Conservation (phyloP, 2,329 filamentous ascomycete species). For the Pseudocercospora eumusae region DNA sequence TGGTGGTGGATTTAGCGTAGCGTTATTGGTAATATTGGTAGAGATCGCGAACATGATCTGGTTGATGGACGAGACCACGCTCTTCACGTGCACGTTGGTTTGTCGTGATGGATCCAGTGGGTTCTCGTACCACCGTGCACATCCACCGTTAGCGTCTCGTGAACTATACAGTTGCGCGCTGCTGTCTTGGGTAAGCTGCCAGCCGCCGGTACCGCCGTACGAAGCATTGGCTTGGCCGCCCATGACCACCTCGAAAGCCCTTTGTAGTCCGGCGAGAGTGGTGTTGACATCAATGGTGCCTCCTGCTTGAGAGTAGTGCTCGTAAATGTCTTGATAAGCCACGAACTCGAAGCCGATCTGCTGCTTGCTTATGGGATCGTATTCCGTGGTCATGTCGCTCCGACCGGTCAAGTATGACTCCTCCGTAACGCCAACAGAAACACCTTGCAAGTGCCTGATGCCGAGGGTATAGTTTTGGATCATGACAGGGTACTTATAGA, state of each 20-base stretch:
- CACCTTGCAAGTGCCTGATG: not conserved
- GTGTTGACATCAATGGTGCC: not conserved
- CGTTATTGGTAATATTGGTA: constrained; percentile 1
- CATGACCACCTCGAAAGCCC: constrained; percentile 20
- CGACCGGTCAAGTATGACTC: not conserved
- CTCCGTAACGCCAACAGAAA: not conserved
- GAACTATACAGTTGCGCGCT: constrained; percentile 9
- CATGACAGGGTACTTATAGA: constrained; percentile 11
- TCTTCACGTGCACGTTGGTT: not conserved
- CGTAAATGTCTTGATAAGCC: not conserved
- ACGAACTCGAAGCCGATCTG: constrained; percentile 9
- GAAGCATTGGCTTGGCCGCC: constrained; percentile 18
- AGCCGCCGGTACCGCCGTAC: constrained; percentile 2
- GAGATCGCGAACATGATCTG: constrained; percentile 18
- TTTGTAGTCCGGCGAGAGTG: constrained; percentile 17
- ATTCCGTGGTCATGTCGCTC: not conserved
- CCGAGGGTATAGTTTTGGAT: constrained; percentile 3
- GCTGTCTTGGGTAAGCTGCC: constrained; percentile 9
- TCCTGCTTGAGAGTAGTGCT: not conserved
- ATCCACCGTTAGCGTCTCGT: not conserved
- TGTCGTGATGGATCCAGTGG: constrained; percentile 5
- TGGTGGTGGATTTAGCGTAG: not conserved
- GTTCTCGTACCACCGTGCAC: constrained; percentile 5
- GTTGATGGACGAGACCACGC: constrained; percentile 6
- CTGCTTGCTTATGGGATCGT: constrained; percentile 6